phyloP scores from a whole-genome alignment of 805 yeast genomes.

The Cyberlindnera galapagoensis region DNA sequence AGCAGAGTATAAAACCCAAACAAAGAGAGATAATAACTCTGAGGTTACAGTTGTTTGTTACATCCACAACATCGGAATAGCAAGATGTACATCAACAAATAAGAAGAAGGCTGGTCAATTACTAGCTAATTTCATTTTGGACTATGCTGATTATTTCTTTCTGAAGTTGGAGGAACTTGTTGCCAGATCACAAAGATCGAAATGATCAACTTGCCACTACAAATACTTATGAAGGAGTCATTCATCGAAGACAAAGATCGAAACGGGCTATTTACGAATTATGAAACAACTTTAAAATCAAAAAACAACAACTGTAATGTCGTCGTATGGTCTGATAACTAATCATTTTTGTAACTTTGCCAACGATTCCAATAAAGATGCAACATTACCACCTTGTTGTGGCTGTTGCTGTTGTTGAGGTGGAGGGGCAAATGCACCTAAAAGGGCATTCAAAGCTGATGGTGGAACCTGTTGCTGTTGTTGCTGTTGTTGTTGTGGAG shows the following conservation, averaged over 20 bases:
- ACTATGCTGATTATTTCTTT: slow-evolving; percentile 7
- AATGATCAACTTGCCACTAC: too few species aligned
- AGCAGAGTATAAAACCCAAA: slow-evolving; percentile 16
- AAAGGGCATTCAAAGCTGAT: slow-evolving; percentile 2
- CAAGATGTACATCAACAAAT: slow-evolving; percentile 10
- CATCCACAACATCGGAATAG: slow-evolving; percentile 8
- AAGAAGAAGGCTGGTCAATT: slow-evolving; percentile 17
- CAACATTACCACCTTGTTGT: slow-evolving; percentile 22
- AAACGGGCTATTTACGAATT: too few species aligned
- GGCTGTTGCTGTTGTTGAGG: slow-evolving; percentile 7
- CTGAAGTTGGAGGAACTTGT: too few species aligned
- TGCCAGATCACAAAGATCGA: too few species aligned
- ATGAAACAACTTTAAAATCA: too few species aligned
- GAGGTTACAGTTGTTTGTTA: slow-evolving; percentile 15
- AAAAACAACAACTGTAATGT: too few species aligned
- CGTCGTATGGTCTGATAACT: too few species aligned
- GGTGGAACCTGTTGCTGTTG: slow-evolving; percentile 6
- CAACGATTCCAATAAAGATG: slow-evolving; percentile 31
- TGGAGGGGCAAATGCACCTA: slow-evolving; percentile 1
- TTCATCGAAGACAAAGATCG: too few species aligned
- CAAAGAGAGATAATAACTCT: too few species aligned
- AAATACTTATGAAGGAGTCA: too few species aligned
- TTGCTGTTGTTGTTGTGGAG: slow-evolving; percentile 9
- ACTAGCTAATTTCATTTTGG: slow-evolving; percentile 11
- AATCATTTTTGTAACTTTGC: slow-evolving; percentile 27